Conservation (phyloP, 352 stramenopile species). For the Phytophthora meadii region DNA sequence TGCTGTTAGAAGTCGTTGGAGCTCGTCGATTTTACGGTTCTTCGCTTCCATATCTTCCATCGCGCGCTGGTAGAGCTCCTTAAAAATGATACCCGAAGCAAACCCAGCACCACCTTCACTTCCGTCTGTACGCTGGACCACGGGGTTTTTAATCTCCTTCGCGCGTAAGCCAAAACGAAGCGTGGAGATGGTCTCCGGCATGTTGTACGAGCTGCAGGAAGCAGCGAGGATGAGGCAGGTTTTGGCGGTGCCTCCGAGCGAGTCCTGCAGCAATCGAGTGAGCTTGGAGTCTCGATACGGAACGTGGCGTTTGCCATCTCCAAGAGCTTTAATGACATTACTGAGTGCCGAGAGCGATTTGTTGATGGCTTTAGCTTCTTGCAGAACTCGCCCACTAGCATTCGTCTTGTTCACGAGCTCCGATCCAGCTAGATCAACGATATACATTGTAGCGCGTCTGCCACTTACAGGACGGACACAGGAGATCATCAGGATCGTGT, state of each 20-base stretch:
- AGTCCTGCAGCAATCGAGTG: conserved; percentile 88
- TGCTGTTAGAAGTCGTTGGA: conserved; percentile 53
- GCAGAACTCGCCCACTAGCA: conserved; percentile 73
- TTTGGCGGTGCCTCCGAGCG: conserved; percentile 92
- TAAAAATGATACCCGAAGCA: conserved; percentile 51
- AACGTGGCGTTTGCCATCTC: conserved; percentile 76
- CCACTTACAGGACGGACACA: conserved; percentile 44
- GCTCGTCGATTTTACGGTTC: conserved; percentile 73
- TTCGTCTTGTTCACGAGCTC: conserved; percentile 90
- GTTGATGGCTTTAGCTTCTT: conserved; percentile 90
- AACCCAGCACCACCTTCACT: conserved; percentile 24
- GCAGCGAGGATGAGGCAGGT: conserved; percentile 96
- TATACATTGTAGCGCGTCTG: conserved; percentile 74
- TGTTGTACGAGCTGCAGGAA: conserved; percentile 83
- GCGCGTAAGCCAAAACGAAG: conserved; percentile 74
- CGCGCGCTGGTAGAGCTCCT: conserved; percentile 74
- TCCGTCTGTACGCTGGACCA: conserved; percentile 52
- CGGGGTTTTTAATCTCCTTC: conserved; percentile 86
- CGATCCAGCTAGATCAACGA: conserved; percentile 86
- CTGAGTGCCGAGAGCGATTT: conserved; percentile 84
- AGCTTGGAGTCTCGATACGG: conserved; percentile 88
- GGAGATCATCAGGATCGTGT: conserved; percentile 76
- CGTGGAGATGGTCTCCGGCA: conserved; percentile 82
- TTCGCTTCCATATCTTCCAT: conserved; percentile 74
- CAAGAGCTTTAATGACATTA: conserved; percentile 88